These are phyloP conservation scores for Schrenkiella parvula DNA, from an alignment of 345 rosid species.

Conservation along the genomic window DNA sequence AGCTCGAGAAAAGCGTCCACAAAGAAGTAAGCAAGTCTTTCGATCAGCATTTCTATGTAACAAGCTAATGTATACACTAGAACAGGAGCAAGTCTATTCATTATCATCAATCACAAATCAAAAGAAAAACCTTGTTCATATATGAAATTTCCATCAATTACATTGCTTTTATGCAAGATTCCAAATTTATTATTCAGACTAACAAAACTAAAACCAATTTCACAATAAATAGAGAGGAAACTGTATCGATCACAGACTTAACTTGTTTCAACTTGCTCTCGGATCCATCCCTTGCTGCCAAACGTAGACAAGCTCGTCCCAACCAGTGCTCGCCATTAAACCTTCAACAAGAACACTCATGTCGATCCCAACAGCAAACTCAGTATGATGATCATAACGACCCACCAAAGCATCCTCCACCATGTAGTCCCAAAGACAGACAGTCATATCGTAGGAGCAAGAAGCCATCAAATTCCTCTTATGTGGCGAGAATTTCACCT, in stretches of 20 bases:
- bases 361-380: slow-evolving; percentile 83
- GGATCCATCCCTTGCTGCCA: slow-evolving; percentile 98
- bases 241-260: slow-evolving; percentile 1
- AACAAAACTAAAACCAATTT: slow-evolving; percentile 8
- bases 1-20: neutral
- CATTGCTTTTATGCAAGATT: neutral
- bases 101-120: neutral
- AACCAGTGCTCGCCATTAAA: slow-evolving; percentile 79
- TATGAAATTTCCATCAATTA: neutral
- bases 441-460: slow-evolving; percentile 87
- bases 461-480: slow-evolving; percentile 63
- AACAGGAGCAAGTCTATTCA: neutral
- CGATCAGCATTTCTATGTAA: neutral
- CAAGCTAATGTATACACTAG: neutral
- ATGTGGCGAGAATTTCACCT: slow-evolving; percentile 86
- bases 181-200: slow-evolving; percentile 13
- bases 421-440: slow-evolving; percentile 84
- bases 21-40: neutral
- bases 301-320: slow-evolving; percentile 90
- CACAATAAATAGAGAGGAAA: slow-evolving; percentile 10
- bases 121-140: neutral
- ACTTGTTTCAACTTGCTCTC: slow-evolving; percentile 47
- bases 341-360: slow-evolving; percentile 97
- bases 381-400: slow-evolving; percentile 81
- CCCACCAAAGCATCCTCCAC: slow-evolving; percentile 86